Base-by-base conservation (phyloP, 2,329 filamentous ascomycete genomes). In the Aspergillus sp. region DNA sequence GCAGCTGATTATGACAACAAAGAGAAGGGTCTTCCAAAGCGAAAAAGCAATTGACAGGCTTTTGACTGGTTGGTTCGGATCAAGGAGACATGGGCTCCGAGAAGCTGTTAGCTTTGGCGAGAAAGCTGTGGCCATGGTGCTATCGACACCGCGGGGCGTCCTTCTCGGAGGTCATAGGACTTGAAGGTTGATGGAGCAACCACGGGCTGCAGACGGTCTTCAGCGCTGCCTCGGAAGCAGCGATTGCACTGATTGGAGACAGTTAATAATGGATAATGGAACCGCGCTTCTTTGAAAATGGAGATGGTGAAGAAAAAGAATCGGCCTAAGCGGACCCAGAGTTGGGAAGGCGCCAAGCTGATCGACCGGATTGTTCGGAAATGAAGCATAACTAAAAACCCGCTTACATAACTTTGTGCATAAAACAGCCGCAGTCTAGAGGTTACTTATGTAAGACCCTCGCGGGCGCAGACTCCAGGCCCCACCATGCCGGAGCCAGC, bases 11-110 rank as follows among this genome's bases (percentile, higher is more conserved):
- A 82, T 76, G 27, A 83, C 66, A 17, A 79, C 51, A 12, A 85
- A 70, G 24, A 88, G 69, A 9, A 86, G 47, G 4, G 70, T 57
- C 68, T 88, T 88, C 85, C 85, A 88, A 8, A 75, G 61, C 49
- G 75, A 67, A 65, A 85, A 87, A 3, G 78, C 64, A 12, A 66
- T 45, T 3, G 74, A 70, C 58, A 77, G 65, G 51, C 69, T 69
- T 48, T 63, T 65, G 57, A 75, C 59, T 7, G 75, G 73, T 52
- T 66, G 68, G 34, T 61, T 60, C 46, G 67, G 63, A 58, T 67
- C 63, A 12, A 71, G 59, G 20, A 73, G 56, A 15, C 45, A 53
- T 24, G 66, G 51, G 39, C 62, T 33, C 12, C 58, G 22, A 46
- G 40, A 49, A 34, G 41, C 51, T 27, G 41, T 34, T 45, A 20